Conservation (phyloP, 148 eudicot species). For the Chenopodium quinoa region DNA sequence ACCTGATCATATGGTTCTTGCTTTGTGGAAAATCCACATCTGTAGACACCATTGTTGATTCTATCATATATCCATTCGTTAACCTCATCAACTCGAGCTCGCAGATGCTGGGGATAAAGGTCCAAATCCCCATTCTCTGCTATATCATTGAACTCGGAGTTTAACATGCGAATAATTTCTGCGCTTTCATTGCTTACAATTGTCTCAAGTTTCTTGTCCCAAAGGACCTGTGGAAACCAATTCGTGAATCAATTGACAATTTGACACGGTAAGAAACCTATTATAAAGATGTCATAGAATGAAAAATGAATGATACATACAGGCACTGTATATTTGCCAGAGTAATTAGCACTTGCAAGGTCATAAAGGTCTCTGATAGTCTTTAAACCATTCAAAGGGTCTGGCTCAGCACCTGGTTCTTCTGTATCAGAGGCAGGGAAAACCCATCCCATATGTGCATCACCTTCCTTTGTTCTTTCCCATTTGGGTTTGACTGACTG, state of each 20-base stretch:
- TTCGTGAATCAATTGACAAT: neutral
- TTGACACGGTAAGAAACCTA: neutral
- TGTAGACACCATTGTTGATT: slow-evolving; percentile 89
- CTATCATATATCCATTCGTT: slow-evolving; percentile 65
- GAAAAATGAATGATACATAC: slow-evolving; percentile 42
- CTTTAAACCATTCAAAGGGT: slow-evolving; percentile 67
- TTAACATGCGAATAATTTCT: slow-evolving; percentile 88
- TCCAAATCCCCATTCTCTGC: slow-evolving; percentile 69
- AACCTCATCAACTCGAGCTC: slow-evolving; percentile 61
- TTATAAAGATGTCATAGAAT: neutral
- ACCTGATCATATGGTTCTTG: slow-evolving; percentile 90
- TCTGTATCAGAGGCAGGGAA: slow-evolving; percentile 66
- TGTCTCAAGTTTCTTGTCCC: slow-evolving; percentile 81
- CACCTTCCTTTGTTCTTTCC: slow-evolving; percentile 75
- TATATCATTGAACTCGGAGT: slow-evolving; percentile 73
- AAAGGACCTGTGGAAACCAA: slow-evolving; percentile 54
- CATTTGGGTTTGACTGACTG: slow-evolving; percentile 73
- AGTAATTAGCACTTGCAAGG: slow-evolving; percentile 72
- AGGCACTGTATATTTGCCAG: slow-evolving; percentile 83
- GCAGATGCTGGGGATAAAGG: slow-evolving; percentile 72
- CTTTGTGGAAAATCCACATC: slow-evolving; percentile 86
- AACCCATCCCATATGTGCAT: slow-evolving; percentile 92
- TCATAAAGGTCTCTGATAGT: slow-evolving; percentile 74
- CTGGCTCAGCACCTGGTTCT: slow-evolving; percentile 73
- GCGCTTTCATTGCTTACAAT: slow-evolving; percentile 90